Base-by-base conservation (phyloP, 768 basidiomycete genomes). In the Atractiella rhizophila region DNA sequence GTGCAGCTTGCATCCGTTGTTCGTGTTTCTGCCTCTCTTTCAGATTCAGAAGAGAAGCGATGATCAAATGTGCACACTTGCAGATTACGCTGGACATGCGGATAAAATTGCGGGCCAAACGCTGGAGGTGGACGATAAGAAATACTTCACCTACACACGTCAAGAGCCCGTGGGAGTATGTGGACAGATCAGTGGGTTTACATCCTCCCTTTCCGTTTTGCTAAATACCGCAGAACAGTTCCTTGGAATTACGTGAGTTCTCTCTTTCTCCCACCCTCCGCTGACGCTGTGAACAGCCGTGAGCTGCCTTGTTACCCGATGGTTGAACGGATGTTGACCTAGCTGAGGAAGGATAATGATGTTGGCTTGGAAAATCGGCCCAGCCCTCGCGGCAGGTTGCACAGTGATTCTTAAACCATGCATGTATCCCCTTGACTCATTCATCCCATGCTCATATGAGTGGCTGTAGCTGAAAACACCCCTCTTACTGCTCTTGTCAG, bases 351-450 rank as follows among this genome's bases (percentile, higher is more conserved):
- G 29, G 11, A 11, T 30, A 16, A 11, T 30, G 29, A 30, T 16
- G 11, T 43, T 50, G 19, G n/a, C 43, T 10, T 77, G 74, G 75
- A 80, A 82, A 58, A 49, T 76, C 42, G 75, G 60, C 0, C 76
- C 77, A 4, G 76, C 76, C 1, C 64, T 81, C 29, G 77, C 78
- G 2, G 69, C 69, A 1, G 78, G 79, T 30, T 79, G 79, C 58
- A 60, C 68, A 3, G 63, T 82, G 46, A 63, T 85, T 41, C 62
- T 82, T 52, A 83, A 79, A 61, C 72, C 76, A 7, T 76, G 1
- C 78, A 81, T 51, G 63, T 78, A 46, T 79, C 77, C 0, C 75
- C 77, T 5, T 58, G 76, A 68, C 73, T 35, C 9, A 2, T 21
- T 26, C 20, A 16, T 20, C 10, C 23, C n/a, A n/a, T n/a, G n/a